Conservation (phyloP, 1,139 yeast species). For the Debaryomyces coudertii region DNA sequence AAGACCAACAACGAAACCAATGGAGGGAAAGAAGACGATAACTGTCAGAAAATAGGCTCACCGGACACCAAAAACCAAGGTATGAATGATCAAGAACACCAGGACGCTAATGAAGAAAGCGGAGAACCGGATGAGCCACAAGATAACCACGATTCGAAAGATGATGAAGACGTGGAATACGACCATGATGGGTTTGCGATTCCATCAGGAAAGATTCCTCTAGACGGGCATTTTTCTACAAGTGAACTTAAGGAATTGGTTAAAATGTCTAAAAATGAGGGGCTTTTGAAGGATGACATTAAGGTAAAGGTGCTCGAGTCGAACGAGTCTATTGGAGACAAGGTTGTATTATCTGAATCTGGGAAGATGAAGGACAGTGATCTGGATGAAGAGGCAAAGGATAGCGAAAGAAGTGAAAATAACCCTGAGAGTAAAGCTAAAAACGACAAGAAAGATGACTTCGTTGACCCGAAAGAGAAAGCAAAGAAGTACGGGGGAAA, state of each 20-base stretch:
- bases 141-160: conserved; percentile 10
- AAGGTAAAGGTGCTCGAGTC: conserved; percentile 29
- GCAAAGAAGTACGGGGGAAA: background rate
- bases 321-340: conserved; percentile 22
- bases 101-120: background rate
- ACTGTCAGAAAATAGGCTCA: background rate
- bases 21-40: background rate
- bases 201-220: conserved; percentile 43
- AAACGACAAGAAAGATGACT: conserved; percentile 4
- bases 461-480: conserved; percentile 1
- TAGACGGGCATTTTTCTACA: conserved; percentile 47
- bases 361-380: background rate
- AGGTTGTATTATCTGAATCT: conserved; percentile 14
- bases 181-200: conserved; percentile 43
- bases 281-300: conserved; percentile 31
- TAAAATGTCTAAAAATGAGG: conserved; percentile 34
- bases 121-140: conserved; percentile 9
- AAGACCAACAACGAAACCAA: background rate
- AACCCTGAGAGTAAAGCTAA: background rate
- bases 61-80: background rate
- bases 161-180: conserved; percentile 16
- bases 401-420: background rate
- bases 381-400: background rate
- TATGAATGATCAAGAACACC: background rate
- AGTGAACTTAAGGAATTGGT: conserved; percentile 36